phyloP scores from a whole-genome alignment of 768 basidiomycete genomes.

The Collybia sordida region DNA sequence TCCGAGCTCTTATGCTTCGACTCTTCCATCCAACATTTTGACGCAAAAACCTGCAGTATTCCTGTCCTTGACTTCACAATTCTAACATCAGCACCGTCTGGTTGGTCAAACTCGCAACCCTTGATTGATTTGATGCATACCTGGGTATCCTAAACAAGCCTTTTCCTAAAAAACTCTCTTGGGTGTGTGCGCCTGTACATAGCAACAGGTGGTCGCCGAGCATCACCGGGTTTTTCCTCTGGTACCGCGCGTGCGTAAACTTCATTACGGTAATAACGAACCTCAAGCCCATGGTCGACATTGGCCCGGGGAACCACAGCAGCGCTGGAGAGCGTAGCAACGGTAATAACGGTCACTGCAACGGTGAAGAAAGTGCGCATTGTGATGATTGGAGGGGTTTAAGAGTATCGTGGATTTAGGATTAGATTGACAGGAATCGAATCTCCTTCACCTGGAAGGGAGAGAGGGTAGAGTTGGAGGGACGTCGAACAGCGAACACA shows the following conservation, averaged over 20 bases:
- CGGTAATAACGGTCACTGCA: constrained; percentile 17
- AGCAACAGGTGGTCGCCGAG: neutral
- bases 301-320: constrained; percentile 26
- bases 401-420: constrained; percentile 6
- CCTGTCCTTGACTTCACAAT: too few species aligned
- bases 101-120: too few species aligned
- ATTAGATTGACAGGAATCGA: constrained; percentile 8
- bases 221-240: constrained; percentile 1
- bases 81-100: too few species aligned
- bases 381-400: constrained; percentile 8
- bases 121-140: neutral
- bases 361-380: constrained; percentile 27
- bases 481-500: constrained; percentile 24
- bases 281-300: constrained; percentile 16
- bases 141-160: constrained; percentile 9
- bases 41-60: too few species aligned
- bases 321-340: constrained; percentile 22
- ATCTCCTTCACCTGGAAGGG: constrained; percentile 26
- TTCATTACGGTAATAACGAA: constrained; percentile 19
- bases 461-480: constrained; percentile 11
- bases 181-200: constrained; percentile 9
- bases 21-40: too few species aligned
- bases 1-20: too few species aligned
- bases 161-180: constrained; percentile 14
- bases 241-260: constrained; percentile 17